A percentile compares a stretch with the other conserved stretches of the same genome.
Conservation (phyloP, 768 basidiomycete genomes). For the Mycena alexandri region DNA sequence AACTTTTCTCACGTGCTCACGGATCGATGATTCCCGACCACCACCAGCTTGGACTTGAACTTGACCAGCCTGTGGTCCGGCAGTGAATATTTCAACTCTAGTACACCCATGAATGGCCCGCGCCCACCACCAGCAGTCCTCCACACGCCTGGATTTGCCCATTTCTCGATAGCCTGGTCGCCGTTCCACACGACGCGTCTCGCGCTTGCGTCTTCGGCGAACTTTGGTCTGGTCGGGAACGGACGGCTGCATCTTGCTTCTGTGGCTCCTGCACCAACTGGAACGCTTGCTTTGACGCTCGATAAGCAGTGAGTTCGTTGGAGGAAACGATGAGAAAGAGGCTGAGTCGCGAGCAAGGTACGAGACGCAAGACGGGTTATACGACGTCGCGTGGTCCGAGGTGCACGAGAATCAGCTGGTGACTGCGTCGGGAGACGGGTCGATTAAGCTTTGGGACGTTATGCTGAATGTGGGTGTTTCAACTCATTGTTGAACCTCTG, state of each 20-base stretch:
- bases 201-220: slow-evolving; percentile 87
- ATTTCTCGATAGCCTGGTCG: slow-evolving; percentile 87
- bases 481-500: background rate
- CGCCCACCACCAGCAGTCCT: slow-evolving; percentile 61
- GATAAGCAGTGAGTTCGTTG: slow-evolving; percentile 74
- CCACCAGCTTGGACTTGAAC: no score
- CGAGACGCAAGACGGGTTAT: slow-evolving; percentile 91
- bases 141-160: slow-evolving; percentile 87
- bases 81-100: background rate
- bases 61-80: no score
- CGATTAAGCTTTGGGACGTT: slow-evolving; percentile 91
- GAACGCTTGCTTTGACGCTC: slow-evolving; percentile 59
- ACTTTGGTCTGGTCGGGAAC: slow-evolving; percentile 96
- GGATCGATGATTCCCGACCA: no score
- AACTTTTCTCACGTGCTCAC: background rate
- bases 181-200: slow-evolving; percentile 83
- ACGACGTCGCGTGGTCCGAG: slow-evolving; percentile 96
- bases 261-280: slow-evolving; percentile 60
- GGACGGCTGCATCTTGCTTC: slow-evolving; percentile 85
- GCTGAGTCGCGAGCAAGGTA: slow-evolving; percentile 65
- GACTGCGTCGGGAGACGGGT: slow-evolving; percentile 91
- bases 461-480: slow-evolving; percentile 79
- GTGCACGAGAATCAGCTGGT: slow-evolving; percentile 94
- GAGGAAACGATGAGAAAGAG: slow-evolving; percentile 2
- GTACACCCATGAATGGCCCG: slow-evolving; percentile 47